Percentiles rank a stretch among this genome's conserved stretches.
phyloP scores from a whole-genome alignment of 1,284 basidiomycete genomes.

The Melampsora medusae region DNA sequence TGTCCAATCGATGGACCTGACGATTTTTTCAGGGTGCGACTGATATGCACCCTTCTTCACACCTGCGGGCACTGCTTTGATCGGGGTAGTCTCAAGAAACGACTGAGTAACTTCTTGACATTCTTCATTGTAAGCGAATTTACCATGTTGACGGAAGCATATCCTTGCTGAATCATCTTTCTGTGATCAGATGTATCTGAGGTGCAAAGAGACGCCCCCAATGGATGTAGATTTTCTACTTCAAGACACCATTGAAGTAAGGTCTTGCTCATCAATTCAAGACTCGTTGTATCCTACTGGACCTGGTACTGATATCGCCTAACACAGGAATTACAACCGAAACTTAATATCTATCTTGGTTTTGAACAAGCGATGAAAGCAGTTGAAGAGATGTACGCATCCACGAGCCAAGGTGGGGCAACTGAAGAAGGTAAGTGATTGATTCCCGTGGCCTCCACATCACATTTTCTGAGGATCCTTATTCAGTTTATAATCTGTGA shows the following conservation, averaged over 20 bases:
- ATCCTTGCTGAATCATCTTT: background rate
- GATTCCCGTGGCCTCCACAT: background rate
- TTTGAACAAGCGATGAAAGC: conserved; percentile 79
- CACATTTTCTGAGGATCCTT: background rate
- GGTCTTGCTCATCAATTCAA: background rate
- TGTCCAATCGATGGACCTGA: conserved; percentile 83
- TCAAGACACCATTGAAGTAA: conserved; percentile 73
- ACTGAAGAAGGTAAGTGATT: background rate
- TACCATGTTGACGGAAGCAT: background rate
- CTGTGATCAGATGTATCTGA: conserved; percentile 35
- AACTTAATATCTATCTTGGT: conserved; percentile 63
- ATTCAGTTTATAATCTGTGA: background rate
- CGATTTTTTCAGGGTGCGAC: conserved; percentile 89
- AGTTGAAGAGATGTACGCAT: conserved; percentile 80
- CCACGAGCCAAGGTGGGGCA: conserved; percentile 16
- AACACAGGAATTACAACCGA: conserved; percentile 47
- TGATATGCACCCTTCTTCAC: conserved; percentile 88
- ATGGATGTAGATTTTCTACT: conserved; percentile 44
- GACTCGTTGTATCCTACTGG: background rate
- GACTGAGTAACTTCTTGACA: conserved; percentile 83
- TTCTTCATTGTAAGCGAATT: conserved; percentile 75
- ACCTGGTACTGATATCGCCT: background rate
- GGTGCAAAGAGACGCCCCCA: conserved; percentile 33
- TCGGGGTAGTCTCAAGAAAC: conserved; percentile 81
- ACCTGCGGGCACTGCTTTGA: conserved; percentile 98